These are phyloP conservation scores for Coniophora puteana DNA, from an alignment of 1,284 basidiomycete genomes.

Conservation along the genomic window DNA sequence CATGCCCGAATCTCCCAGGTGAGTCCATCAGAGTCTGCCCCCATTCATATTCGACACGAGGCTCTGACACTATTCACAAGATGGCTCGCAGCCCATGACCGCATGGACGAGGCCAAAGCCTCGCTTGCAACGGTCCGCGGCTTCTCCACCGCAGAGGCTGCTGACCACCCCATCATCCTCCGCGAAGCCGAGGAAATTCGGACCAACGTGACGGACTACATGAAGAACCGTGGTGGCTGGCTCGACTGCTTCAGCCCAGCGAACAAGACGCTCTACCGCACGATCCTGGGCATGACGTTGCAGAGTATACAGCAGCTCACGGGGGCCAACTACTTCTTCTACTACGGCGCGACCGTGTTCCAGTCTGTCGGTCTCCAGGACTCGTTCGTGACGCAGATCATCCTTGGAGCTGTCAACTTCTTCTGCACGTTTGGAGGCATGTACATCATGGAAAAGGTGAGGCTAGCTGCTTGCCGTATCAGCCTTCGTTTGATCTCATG, in stretches of 20 bases:
- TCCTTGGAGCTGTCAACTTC: conserved; percentile 70
- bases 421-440: conserved; percentile 66
- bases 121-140: conserved; percentile 59
- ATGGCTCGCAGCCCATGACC: conserved; percentile 55
- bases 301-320: conserved; percentile 78
- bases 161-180: conserved; percentile 40
- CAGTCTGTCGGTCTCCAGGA: conserved; percentile 62
- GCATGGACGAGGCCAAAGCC: conserved; percentile 46
- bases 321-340: conserved; percentile 69
- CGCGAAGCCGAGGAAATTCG: conserved; percentile 52
- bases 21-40: conserved; percentile 3
- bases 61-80: conserved; percentile 18
- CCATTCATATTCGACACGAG: background rate
- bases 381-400: conserved; percentile 71
- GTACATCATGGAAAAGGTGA: conserved; percentile 63
- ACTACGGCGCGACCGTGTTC: conserved; percentile 73
- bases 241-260: conserved; percentile 53
- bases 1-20: conserved; percentile 75
- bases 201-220: conserved; percentile 44
- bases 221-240: conserved; percentile 47
- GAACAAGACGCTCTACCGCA: conserved; percentile 59
- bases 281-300: conserved; percentile 62
- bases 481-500: too few relatives aligned
- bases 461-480: conserved; percentile 11
- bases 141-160: conserved; percentile 36